phyloP scores from a whole-genome alignment of 202 grass and related monocot genomes.

The Brachypodium distachyon region DNA sequence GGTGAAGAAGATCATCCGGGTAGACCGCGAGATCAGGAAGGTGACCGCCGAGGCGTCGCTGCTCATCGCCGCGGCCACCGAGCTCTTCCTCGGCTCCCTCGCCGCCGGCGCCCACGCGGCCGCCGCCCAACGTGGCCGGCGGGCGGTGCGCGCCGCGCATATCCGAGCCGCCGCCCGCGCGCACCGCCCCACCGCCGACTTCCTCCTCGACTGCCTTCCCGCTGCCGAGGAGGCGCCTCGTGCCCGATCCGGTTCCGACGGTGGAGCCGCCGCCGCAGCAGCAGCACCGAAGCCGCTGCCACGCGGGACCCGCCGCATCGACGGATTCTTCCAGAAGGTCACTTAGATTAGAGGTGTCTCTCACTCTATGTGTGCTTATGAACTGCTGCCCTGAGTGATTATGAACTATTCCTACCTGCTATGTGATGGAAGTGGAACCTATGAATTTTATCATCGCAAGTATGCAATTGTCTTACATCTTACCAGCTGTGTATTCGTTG shows the following conservation, averaged over 20 bases:
- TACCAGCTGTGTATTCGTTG: background rate
- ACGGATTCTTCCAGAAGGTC: conserved; percentile 75
- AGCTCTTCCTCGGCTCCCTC: conserved; percentile 67
- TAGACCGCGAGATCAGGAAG: conserved; percentile 81
- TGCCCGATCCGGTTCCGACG: background rate
- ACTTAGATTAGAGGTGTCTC: conserved; percentile 10
- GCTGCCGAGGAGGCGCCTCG: conserved; percentile 19
- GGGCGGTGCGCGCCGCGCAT: conserved; percentile 41
- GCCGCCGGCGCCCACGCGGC: conserved; percentile 34
- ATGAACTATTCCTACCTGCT: background rate
- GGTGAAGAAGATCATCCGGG: conserved; percentile 80
- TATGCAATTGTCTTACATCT: background rate
- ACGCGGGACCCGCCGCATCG: conserved; percentile 64
- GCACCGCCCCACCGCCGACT: conserved; percentile 67
- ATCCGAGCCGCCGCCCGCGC: conserved; percentile 44
- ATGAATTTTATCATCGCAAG: conserved; percentile 18
- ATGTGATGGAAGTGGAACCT: conserved; percentile 14
- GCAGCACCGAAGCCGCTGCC: conserved; percentile 41
- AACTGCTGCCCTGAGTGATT: background rate
- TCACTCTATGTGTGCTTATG: background rate
- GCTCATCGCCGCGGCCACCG: conserved; percentile 64
- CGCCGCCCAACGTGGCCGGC: conserved; percentile 24
- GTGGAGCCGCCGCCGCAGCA: background rate
- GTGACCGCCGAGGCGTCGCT: conserved; percentile 63
- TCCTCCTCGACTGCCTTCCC: conserved; percentile 76